Conservation (phyloP, 257 asterid species). For the Lycium ferocissimum region DNA sequence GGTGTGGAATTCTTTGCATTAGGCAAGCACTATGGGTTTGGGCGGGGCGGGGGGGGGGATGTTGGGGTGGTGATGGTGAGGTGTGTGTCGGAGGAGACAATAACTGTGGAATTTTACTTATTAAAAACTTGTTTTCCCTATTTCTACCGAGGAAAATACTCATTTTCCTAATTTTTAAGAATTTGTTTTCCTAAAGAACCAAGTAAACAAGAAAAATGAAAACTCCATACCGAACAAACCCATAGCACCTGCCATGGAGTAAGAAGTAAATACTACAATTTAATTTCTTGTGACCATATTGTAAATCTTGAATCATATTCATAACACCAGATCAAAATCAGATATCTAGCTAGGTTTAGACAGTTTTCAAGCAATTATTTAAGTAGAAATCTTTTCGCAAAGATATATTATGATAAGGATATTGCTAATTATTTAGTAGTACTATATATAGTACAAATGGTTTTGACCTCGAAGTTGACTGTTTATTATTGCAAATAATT, state of each 20-base stretch:
- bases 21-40: neutral
- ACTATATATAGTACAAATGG: constrained; percentile 28
- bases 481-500: constrained; percentile 42
- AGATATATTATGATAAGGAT: constrained; percentile 35
- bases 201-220: neutral
- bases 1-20: neutral
- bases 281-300: neutral
- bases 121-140: neutral
- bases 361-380: neutral
- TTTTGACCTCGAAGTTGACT: constrained; percentile 57
- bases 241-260: neutral
- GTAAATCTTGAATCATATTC: neutral
- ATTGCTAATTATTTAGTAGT: constrained; percentile 37
- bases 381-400: neutral
- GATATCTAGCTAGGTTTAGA: neutral
- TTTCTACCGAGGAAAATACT: neutral
- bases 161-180: neutral
- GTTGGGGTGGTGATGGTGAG: too few species aligned
- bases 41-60: too few species aligned
- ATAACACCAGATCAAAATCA: neutral
- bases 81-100: neutral
- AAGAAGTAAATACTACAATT: neutral
- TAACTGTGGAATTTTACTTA: neutral
- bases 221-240: neutral
- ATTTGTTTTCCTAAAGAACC: neutral